These are phyloP conservation scores for Dothideomycetes sp. DNA, from an alignment of 2,329 filamentous ascomycete species.

Conservation along the genomic window DNA sequence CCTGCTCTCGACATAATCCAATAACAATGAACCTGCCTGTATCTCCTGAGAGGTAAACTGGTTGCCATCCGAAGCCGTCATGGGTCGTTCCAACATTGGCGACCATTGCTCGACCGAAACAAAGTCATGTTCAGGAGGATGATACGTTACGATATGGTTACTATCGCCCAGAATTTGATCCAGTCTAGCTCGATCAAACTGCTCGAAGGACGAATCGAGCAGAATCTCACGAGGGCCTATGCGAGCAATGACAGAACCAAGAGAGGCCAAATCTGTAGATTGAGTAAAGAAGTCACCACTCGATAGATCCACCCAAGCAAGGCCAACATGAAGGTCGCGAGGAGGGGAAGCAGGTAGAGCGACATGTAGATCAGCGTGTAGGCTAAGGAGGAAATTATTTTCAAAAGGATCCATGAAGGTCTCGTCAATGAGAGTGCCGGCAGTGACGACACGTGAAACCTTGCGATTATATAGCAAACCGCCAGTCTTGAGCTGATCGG, in stretches of 20 bases:
- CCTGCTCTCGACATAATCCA: conserved; percentile 74
- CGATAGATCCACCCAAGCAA: conserved; percentile 91
- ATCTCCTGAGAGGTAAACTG: conserved; percentile 61
- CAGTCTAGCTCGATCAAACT: conserved; percentile 30
- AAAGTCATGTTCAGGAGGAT: conserved; percentile 24
- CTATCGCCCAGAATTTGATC: conserved; percentile 25
- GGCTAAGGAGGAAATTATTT: conserved; percentile 84
- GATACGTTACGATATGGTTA: conserved; percentile 66
- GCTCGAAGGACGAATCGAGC: conserved; percentile 49
- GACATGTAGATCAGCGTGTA: conserved; percentile 47
- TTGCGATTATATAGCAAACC: conserved; percentile 76
- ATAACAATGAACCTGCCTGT: conserved; percentile 65
- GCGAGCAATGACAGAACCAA: conserved; percentile 74
- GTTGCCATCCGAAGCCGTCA: conserved; percentile 38
- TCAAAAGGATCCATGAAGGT: conserved; percentile 91
- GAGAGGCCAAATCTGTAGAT: conserved; percentile 55
- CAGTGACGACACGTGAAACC: conserved; percentile 82
- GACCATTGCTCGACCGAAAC: conserved; percentile 56
- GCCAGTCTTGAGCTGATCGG: conserved; percentile 62
- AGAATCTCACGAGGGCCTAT: conserved; percentile 80
- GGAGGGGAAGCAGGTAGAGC: neutral
- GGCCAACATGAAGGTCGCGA: conserved; percentile 46
- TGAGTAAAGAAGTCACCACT: conserved; percentile 93
- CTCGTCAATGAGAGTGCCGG: conserved; percentile 93
- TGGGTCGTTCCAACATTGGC: conserved; percentile 64